phyloP scores from a whole-genome alignment of 225 moss, liverwort and hornwort species.

The Climacium dendroides region DNA sequence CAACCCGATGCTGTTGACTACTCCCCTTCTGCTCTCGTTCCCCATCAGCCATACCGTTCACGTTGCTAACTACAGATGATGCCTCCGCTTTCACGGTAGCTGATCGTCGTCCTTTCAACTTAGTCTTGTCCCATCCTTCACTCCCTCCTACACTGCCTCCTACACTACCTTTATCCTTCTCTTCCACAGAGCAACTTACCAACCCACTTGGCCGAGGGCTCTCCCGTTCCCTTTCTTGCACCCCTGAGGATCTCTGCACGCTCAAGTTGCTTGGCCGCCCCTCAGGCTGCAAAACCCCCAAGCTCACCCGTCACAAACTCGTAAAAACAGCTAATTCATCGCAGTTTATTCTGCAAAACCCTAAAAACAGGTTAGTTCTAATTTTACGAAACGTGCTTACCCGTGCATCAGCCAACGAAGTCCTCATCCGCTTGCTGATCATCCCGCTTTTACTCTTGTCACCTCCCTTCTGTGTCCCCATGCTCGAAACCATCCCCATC shows the following conservation, averaged over 20 bases:
- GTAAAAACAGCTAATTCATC: not conserved
- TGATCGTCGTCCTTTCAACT: constrained; percentile 87
- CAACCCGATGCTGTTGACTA: constrained; percentile 63
- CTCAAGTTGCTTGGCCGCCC: constrained; percentile 72
- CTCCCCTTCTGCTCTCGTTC: constrained; percentile 90
- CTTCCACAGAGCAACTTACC: constrained; percentile 62
- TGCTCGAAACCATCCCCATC: not conserved
- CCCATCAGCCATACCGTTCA: constrained; percentile 53
- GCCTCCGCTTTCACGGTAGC: constrained; percentile 64
- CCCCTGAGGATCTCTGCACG: constrained; percentile 65
- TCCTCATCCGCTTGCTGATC: constrained; percentile 85
- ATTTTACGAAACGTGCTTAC: constrained; percentile 6
- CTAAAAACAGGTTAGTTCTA: not conserved
- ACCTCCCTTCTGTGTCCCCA: constrained; percentile 37
- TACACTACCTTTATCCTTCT: constrained; percentile 51
- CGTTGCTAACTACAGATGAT: constrained; percentile 19
- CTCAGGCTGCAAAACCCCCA: constrained; percentile 49
- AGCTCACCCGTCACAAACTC: not conserved
- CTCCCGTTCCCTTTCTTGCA: constrained; percentile 81
- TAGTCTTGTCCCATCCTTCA: constrained; percentile 76
- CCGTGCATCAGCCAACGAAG: constrained; percentile 89
- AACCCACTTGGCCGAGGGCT: constrained; percentile 68
- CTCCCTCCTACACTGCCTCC: constrained; percentile 21
- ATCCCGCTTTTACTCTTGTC: constrained; percentile 62
- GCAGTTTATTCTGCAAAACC: not conserved